phyloP scores from a whole-genome alignment of 2,329 filamentous ascomycete species.

The Paecilomyces formosus region DNA sequence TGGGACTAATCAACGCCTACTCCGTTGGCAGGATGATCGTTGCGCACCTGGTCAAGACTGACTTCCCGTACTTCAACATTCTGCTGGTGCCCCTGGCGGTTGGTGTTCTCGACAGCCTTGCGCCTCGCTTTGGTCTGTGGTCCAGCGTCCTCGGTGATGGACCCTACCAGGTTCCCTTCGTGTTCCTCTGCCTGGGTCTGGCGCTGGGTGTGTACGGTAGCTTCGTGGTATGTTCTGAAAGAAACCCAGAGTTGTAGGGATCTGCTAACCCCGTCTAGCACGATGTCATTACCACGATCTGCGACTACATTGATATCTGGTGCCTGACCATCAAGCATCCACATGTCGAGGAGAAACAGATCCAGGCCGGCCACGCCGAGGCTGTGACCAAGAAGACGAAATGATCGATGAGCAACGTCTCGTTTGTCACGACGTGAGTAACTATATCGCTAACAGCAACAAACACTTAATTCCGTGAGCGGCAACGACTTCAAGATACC shows the following conservation, averaged over 20 bases:
- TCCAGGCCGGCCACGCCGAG: slow-evolving; percentile 15
- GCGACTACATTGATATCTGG: slow-evolving; percentile 97
- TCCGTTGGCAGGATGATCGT: slow-evolving; percentile 93
- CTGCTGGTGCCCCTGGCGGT: slow-evolving; percentile 68
- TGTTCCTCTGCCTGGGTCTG: slow-evolving; percentile 80
- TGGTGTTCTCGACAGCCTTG: slow-evolving; percentile 73
- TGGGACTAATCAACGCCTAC: slow-evolving; percentile 87
- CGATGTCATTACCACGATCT: slow-evolving; percentile 95
- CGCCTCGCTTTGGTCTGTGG: slow-evolving; percentile 61
- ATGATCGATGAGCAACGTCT: slow-evolving; percentile 11
- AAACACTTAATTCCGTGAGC: neutral
- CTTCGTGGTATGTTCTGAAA: slow-evolving; percentile 59
- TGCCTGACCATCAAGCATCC: slow-evolving; percentile 94
- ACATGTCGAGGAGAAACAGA: slow-evolving; percentile 35
- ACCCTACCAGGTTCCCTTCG: slow-evolving; percentile 84
- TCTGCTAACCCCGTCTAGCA: slow-evolving; percentile 37
- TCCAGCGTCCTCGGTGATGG: slow-evolving; percentile 65
- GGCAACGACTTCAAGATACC: neutral
- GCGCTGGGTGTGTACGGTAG: slow-evolving; percentile 90
- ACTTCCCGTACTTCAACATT: slow-evolving; percentile 87
- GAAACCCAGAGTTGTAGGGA: neutral
- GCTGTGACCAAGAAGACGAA: slow-evolving; percentile 19
- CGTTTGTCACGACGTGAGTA: neutral
- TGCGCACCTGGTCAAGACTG: slow-evolving; percentile 78
- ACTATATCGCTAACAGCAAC: neutral